These are phyloP conservation scores for Cairneyella variabilis DNA, from an alignment of 495 filamentous ascomycete species.

Conservation along the genomic window DNA sequence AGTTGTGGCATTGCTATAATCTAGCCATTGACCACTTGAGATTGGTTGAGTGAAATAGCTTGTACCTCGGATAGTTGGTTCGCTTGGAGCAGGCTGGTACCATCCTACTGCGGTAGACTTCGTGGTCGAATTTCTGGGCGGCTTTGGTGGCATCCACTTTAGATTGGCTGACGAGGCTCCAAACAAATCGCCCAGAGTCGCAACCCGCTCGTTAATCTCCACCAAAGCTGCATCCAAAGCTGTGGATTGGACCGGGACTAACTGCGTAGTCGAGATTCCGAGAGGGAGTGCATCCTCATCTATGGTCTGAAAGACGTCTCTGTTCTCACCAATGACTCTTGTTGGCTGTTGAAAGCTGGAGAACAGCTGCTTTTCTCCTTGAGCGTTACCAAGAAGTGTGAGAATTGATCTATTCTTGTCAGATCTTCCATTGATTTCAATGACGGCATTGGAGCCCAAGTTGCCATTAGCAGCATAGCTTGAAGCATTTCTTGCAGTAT, in stretches of 20 bases:
- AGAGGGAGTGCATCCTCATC: constrained; percentile 65
- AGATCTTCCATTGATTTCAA: constrained; percentile 22
- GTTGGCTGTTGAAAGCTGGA: constrained; percentile 67
- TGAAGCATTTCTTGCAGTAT: neutral
- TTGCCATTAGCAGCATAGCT: constrained; percentile 15
- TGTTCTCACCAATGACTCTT: constrained; percentile 31
- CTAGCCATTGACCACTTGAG: constrained; percentile 63
- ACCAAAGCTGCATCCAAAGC: no score
- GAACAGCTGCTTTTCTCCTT: constrained; percentile 72
- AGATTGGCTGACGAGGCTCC: constrained; percentile 63
- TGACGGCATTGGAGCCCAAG: constrained; percentile 11
- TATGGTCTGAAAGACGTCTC: constrained; percentile 39
- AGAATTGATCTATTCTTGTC: constrained; percentile 56
- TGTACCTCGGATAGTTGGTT: constrained; percentile 32
- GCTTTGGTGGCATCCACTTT: constrained; percentile 67
- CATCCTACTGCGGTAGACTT: constrained; percentile 59
- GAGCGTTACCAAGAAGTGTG: constrained; percentile 68
- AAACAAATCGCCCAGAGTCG: constrained; percentile 79
- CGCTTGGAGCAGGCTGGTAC: constrained; percentile 48
- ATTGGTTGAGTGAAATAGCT: constrained; percentile 54
- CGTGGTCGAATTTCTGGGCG: constrained; percentile 55
- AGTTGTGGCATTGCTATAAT: constrained; percentile 57
- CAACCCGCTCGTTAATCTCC: constrained; percentile 37
- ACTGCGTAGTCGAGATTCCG: constrained; percentile 66
- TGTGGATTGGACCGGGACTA: constrained; percentile 52